Evolutionary conservation across 139 green algal species (phyloP).

Genomic region (Desmodesmus armatus): DNA sequence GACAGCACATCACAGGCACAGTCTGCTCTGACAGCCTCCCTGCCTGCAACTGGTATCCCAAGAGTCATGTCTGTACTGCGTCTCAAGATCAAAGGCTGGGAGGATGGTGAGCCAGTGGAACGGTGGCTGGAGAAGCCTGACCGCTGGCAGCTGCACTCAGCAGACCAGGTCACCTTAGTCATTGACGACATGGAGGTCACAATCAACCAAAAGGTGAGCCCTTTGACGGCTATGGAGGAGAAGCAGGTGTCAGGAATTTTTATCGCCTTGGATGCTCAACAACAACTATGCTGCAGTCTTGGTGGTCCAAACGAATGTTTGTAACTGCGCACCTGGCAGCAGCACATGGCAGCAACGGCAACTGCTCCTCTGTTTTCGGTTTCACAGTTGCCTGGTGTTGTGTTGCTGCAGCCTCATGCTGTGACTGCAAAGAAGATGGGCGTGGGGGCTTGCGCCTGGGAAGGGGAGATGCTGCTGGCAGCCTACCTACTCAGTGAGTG

Average conservation of each 20-base stretch:
- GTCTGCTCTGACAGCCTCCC: too few relatives aligned
- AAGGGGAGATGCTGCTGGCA: constrained; percentile 69
- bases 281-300: not conserved
- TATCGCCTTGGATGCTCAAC: too few relatives aligned
- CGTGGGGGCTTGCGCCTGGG: constrained; percentile 69
- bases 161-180: constrained; percentile 28
- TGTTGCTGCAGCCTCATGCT: constrained; percentile 52
- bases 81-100: constrained; percentile 27
- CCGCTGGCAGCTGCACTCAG: constrained; percentile 35
- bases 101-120: constrained; percentile 40
- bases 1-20: too few relatives aligned
- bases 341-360: too few relatives aligned
- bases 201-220: constrained; percentile 48
- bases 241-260: too few relatives aligned
- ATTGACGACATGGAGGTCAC: constrained; percentile 28
- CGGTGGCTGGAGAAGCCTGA: constrained; percentile 30
- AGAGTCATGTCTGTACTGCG: not conserved
- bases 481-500: constrained; percentile 52
- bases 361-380: too few relatives aligned
- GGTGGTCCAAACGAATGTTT: too few relatives aligned
- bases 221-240: too few relatives aligned
- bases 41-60: too few relatives aligned
- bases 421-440: constrained; percentile 66
- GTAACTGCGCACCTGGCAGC: too few relatives aligned
- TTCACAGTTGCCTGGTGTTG: too few relatives aligned